These are phyloP conservation scores for Musa itinerans DNA, from an alignment of 176 grass and related monocot genomes.

Conservation along the genomic window DNA sequence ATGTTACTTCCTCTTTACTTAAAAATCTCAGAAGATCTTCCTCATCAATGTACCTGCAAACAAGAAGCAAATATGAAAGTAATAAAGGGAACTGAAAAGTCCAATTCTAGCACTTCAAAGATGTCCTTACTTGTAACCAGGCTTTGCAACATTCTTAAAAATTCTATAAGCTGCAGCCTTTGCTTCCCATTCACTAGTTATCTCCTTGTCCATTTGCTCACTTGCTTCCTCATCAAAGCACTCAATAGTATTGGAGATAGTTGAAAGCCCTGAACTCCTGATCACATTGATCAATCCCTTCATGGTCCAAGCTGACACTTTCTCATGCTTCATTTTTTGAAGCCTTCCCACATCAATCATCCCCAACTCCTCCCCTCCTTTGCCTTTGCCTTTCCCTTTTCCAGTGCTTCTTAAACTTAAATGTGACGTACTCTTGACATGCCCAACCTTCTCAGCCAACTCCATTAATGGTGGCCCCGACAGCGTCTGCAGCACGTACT, in stretches of 20 bases:
- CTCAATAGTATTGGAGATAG: slow-evolving; percentile 72
- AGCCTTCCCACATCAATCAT: slow-evolving; percentile 64
- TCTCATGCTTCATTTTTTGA: slow-evolving; percentile 77
- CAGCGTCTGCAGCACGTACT: slow-evolving; percentile 80
- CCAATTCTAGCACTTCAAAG: background rate
- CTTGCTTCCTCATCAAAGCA: slow-evolving; percentile 58
- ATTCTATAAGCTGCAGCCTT: slow-evolving; percentile 54
- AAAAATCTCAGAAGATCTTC: slow-evolving; percentile 84
- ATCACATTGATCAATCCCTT: slow-evolving; percentile 65
- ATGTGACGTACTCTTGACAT: slow-evolving; percentile 33
- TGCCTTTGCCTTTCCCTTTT: slow-evolving; percentile 36
- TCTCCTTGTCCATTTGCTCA: slow-evolving; percentile 76
- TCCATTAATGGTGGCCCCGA: slow-evolving; percentile 75
- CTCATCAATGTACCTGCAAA: slow-evolving; percentile 63
- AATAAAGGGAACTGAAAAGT: background rate
- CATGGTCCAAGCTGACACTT: slow-evolving; percentile 92
- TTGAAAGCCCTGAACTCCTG: slow-evolving; percentile 60
- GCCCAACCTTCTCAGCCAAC: slow-evolving; percentile 63
- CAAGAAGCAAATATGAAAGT: slow-evolving; percentile 12
- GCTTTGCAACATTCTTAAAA: slow-evolving; percentile 84
- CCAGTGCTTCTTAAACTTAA: slow-evolving; percentile 49
- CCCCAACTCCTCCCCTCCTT: slow-evolving; percentile 36
- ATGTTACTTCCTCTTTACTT: slow-evolving; percentile 53
- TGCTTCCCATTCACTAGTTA: slow-evolving; percentile 75
- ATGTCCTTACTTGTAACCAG: slow-evolving; percentile 46